Base-by-base conservation (phyloP, 2,329 filamentous ascomycete species). In the Paecilomyces sp. region DNA sequence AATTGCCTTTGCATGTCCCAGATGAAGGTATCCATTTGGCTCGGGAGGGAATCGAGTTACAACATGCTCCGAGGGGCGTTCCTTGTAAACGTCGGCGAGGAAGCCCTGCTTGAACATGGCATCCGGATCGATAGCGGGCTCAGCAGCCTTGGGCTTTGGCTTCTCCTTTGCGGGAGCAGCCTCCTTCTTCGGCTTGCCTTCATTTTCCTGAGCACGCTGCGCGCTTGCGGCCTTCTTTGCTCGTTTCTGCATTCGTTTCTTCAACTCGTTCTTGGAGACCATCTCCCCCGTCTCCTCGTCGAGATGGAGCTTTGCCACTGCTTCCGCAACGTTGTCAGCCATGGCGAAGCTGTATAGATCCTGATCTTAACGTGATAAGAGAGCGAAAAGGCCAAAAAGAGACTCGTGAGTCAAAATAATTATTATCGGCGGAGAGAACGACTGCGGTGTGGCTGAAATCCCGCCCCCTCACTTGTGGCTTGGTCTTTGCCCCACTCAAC, bases 1-100 rank as follows among this genome's bases (percentile, higher is more conserved):
- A 73, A 97, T 97, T 24, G 94, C 93, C 79, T 97, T 97, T 65
- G 89, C 90, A 72, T 97, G 94, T 22, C 93, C 93, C 66, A 97
- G 89, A 71, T 97, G 25, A 31, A 58, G 54, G 22, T 31, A 62
- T 13, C 93, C 94, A 74, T 97, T 97, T 55, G 94, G 94, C 76
- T 93, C 90, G 22, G 90, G 90, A 1, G 90, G 90, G 70, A 93
- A 92, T 65, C 89, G 85, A 3, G 89, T 92, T 55, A 88, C 66
- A 18, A 81, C 76, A 31, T 74, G 67, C 57, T 75, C 70, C 54
- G 69, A 65, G 1, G 87, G 86, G 55, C 85, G 82, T 74, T 88
- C 84, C 62, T 87, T 83, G 76, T 87, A 90, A 31, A 92, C 88
- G 3, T 88, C 85, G 57, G 83, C 80, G 36, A 92, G 81, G 76